Conservation (phyloP, 1,284 basidiomycete genomes). For the Thecaphora frezii region DNA sequence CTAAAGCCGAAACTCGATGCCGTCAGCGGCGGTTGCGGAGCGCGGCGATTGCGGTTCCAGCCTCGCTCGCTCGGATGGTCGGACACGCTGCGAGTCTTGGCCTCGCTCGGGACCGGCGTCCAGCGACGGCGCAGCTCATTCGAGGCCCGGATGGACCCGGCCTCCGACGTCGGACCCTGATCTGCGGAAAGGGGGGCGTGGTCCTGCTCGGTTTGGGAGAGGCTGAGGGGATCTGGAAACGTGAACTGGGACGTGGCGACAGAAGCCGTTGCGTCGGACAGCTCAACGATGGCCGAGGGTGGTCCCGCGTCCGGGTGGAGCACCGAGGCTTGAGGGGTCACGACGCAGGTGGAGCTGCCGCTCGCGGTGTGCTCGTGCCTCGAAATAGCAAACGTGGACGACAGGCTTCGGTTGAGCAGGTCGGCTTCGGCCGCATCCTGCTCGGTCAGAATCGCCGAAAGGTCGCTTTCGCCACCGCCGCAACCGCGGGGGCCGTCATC, state of each 20-base stretch:
- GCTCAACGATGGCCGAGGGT: too few relatives aligned
- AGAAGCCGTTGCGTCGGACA: background rate
- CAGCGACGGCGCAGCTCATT: too few relatives aligned
- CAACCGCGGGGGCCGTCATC: background rate
- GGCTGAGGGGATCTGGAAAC: background rate
- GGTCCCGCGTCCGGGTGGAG: too few relatives aligned
- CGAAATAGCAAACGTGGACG: background rate
- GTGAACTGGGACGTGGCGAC: background rate
- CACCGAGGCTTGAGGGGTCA: background rate
- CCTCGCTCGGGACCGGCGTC: background rate
- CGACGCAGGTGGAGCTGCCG: background rate
- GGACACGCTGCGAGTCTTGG: background rate
- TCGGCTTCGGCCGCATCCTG: background rate
- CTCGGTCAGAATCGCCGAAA: background rate
- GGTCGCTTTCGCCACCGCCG: background rate
- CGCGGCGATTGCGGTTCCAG: background rate
- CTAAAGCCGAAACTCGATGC: background rate
- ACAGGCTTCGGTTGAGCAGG: constrained; percentile 1
- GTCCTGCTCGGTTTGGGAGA: background rate
- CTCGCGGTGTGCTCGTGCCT: background rate
- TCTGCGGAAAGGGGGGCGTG: too few relatives aligned
- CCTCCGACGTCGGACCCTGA: too few relatives aligned
- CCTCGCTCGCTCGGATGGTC: background rate
- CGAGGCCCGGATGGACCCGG: too few relatives aligned
- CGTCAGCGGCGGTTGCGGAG: background rate